Evolutionary conservation across 73 alveolate species (phyloP), one percentile per base, ranked within the genome.

Genomic region (Tetrahymena elliotti): DNA sequence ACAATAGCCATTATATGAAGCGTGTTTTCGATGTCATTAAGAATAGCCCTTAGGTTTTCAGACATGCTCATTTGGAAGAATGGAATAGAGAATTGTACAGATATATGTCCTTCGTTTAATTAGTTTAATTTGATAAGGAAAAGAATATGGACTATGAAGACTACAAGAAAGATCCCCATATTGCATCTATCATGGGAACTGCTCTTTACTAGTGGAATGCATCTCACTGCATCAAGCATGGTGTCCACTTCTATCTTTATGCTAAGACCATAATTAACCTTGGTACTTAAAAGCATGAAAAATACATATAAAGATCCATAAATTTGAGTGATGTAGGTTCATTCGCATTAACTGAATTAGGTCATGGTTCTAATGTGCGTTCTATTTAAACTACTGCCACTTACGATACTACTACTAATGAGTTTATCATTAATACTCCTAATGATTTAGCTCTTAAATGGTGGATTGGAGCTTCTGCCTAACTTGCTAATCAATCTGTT

Each of bases 401-500:
- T 20, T 98, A 95, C 93, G 99, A 98, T 83, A 93, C 93, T n/a
- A 34, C 83, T 22, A 94, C 98, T 10, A 40, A 94, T 84, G 98
- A 96, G 39, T 97, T 97, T 35, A 94, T 98, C 18, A 84, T 98
- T 10, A 98, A 98, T 92, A 95, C 99, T 38, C 99, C 99, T 15
- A 84, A 93, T 5, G 98, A 96, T 36, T 53, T 94, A n/a, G 97
- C 95, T 6, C 96, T 94, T 93, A 98, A 98, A 93, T 97, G 95
- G 94, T 97, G 99, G 99, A 96, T 97, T 47, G 99, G 99, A 35
- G 98, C 98, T 35, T 82, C 98, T 31, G 99, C 97, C 2, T 96
- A 97, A 93, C 94, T 97, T 35, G 97, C 98, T 40, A 95, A 93
- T 20, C 31, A 41, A 93, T 96, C 99, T 38, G 97, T 97, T 35